These are phyloP conservation scores for Vigna nakashimae DNA, from an alignment of 306 rosid genomes.

Conservation along the genomic window DNA sequence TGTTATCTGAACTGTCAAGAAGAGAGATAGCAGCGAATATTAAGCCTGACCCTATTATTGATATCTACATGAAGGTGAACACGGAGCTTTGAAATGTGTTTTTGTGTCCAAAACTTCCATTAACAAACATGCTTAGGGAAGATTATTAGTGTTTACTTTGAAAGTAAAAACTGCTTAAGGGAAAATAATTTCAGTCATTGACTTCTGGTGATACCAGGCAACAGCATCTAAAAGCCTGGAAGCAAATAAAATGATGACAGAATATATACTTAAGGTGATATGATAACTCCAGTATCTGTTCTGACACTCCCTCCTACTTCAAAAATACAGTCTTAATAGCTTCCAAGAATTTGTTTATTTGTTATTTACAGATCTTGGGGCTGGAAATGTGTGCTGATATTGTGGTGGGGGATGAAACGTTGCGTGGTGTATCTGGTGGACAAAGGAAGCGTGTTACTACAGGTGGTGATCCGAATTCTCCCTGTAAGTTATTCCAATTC, in stretches of 20 bases:
- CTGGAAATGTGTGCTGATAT: constrained; percentile 63
- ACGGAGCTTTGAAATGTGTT: background rate
- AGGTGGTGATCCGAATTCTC: constrained; percentile 42
- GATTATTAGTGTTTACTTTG: background rate
- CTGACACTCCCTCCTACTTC: background rate
- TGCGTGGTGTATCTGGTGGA: constrained; percentile 61
- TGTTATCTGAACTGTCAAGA: constrained; percentile 56
- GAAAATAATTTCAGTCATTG: background rate
- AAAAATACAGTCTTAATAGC: background rate
- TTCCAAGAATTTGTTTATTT: background rate
- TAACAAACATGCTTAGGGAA: background rate
- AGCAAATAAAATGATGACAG: constrained; percentile 52
- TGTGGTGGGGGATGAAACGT: constrained; percentile 72
- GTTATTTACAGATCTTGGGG: constrained; percentile 46
- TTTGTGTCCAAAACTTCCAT: background rate
- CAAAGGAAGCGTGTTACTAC: constrained; percentile 63
- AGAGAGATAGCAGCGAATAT: constrained; percentile 57
- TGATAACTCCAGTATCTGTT: constrained; percentile 21
- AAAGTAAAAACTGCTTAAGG: background rate
- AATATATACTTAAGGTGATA: constrained; percentile 54
- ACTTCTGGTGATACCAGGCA: constrained; percentile 43
- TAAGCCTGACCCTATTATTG: constrained; percentile 57
- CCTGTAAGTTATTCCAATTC: background rate
- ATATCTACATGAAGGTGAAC: constrained; percentile 59
- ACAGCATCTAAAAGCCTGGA: constrained; percentile 49